A percentile compares a stretch with the other conserved stretches of the same genome.
Evolutionary conservation across 177 flowering plant genomes (phyloP).

Genomic region (Telopea speciosissima): DNA sequence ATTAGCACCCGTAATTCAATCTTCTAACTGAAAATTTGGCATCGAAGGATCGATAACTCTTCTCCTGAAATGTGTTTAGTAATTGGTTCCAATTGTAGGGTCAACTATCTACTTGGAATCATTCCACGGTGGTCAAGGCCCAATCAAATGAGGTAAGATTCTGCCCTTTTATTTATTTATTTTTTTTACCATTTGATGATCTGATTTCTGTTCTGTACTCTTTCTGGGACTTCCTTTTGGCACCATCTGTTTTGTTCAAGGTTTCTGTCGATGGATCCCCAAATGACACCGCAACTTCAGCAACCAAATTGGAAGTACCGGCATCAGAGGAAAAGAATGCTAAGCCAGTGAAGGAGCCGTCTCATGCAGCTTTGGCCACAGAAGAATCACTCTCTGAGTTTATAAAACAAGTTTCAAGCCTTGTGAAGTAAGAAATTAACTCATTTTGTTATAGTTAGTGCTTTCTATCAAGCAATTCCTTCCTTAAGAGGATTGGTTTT

Average conservation of each 20-base stretch:
- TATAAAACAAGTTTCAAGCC: slow-evolving; percentile 60
- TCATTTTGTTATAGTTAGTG: background rate
- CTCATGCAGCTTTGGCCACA: slow-evolving; percentile 32
- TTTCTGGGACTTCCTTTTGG: slow-evolving; percentile 23
- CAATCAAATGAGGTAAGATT: slow-evolving; percentile 55
- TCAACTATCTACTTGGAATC: slow-evolving; percentile 24
- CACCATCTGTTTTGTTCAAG: slow-evolving; percentile 38
- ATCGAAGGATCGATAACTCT: background rate
- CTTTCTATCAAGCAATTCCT: background rate
- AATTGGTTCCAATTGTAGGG: slow-evolving; percentile 20
- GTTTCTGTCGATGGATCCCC: slow-evolving; percentile 45
- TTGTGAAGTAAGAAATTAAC: slow-evolving; percentile 26
- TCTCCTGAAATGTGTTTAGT: background rate
- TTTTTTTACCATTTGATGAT: no score
- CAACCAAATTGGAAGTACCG: slow-evolving; percentile 20
- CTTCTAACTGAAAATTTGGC: background rate
- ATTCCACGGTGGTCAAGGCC: slow-evolving; percentile 35
- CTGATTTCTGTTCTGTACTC: slow-evolving; percentile 23
- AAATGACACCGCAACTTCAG: slow-evolving; percentile 29
- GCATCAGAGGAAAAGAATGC: slow-evolving; percentile 24
- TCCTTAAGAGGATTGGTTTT: slow-evolving; percentile 6
- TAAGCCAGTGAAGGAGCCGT: slow-evolving; percentile 25
- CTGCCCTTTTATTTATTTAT: slow-evolving; percentile 19
- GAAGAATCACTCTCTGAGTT: slow-evolving; percentile 60
- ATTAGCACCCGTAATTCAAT: background rate